A percentile compares a stretch with the other conserved stretches of the same genome.
phyloP scores from a whole-genome alignment of 2,329 filamentous ascomycete genomes.

The Pseudocercospora musae region DNA sequence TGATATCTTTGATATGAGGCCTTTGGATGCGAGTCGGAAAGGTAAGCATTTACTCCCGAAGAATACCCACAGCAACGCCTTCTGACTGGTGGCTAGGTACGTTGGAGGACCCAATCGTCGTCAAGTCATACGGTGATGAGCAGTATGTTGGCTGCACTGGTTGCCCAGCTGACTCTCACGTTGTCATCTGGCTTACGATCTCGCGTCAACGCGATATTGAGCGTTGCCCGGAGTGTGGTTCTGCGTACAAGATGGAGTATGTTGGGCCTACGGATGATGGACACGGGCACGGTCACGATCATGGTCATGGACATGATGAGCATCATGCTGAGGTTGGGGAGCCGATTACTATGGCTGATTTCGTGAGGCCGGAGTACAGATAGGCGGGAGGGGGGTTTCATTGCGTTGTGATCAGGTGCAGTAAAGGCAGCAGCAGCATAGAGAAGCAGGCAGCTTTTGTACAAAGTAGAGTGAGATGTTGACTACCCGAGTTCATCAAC shows the following conservation, averaged over 20 bases:
- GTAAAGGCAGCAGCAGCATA: neutral
- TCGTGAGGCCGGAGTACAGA: slow-evolving; percentile 90
- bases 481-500: no score
- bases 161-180: slow-evolving; percentile 85
- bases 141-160: slow-evolving; percentile 97
- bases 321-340: slow-evolving; percentile 59
- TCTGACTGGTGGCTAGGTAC: slow-evolving; percentile 61
- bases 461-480: neutral
- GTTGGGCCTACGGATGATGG: slow-evolving; percentile 75
- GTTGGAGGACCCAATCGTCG: slow-evolving; percentile 80
- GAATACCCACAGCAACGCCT: neutral
- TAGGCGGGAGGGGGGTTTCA: slow-evolving; percentile 45
- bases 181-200: slow-evolving; percentile 84
- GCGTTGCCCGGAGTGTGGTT: slow-evolving; percentile 95
- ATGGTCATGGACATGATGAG: slow-evolving; percentile 45
- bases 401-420: neutral
- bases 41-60: slow-evolving; percentile 53
- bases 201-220: slow-evolving; percentile 85
- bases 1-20: slow-evolving; percentile 97
- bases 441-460: neutral
- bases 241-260: slow-evolving; percentile 97
- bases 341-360: slow-evolving; percentile 96
- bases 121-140: slow-evolving; percentile 91
- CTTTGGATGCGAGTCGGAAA: slow-evolving; percentile 83
- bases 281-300: slow-evolving; percentile 36